A percentile compares a stretch with the other conserved stretches of the same genome.
Conservation (phyloP, 371 early-diverging fungal species). For the Blastocladiella emersonii region DNA sequence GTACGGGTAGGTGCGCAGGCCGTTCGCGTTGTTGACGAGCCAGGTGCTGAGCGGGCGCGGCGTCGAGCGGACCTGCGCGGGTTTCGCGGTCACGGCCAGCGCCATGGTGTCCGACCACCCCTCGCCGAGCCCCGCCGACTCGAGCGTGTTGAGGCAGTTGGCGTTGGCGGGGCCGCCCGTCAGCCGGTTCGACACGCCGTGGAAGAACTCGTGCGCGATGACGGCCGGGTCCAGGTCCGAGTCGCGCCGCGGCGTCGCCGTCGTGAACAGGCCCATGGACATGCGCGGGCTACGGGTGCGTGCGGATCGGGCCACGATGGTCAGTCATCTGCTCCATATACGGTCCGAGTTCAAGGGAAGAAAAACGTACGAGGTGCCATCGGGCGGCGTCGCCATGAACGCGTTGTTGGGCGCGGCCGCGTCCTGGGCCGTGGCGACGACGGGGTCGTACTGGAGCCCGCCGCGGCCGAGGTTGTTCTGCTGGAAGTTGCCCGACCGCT, state of each 20-base stretch:
- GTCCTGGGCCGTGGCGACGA: constrained; percentile 20
- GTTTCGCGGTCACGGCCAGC: constrained; percentile 14
- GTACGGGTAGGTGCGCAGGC: constrained; percentile 25
- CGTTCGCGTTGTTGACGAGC: constrained; percentile 8
- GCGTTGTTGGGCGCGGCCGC: constrained; percentile 23
- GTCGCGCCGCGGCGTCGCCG: background rate
- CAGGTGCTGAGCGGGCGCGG: constrained; percentile 18
- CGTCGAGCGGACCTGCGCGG: constrained; percentile 8
- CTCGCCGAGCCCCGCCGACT: constrained; percentile 23
- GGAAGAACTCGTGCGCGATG: constrained; percentile 34
- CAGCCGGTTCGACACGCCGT: constrained; percentile 45
- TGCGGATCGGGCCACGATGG: too few species aligned
- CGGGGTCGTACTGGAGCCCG: constrained; percentile 11
- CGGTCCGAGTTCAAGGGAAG: too few species aligned
- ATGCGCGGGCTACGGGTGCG: too few species aligned
- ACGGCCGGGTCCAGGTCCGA: constrained; percentile 21
- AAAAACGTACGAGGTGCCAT: too few species aligned
- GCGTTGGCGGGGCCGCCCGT: constrained; percentile 49
- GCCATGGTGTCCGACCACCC: constrained; percentile 47
- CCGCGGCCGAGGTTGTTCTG: constrained; percentile 20
- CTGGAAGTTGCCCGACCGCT: constrained; percentile 34
- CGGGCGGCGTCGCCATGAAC: background rate
- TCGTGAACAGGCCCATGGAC: background rate
- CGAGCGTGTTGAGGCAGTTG: constrained; percentile 32
- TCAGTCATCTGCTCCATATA: too few species aligned